Evolutionary conservation across 140 eudicot species (phyloP), one percentile per base, ranked within the genome.

Genomic region (Stevia rebaudiana): DNA sequence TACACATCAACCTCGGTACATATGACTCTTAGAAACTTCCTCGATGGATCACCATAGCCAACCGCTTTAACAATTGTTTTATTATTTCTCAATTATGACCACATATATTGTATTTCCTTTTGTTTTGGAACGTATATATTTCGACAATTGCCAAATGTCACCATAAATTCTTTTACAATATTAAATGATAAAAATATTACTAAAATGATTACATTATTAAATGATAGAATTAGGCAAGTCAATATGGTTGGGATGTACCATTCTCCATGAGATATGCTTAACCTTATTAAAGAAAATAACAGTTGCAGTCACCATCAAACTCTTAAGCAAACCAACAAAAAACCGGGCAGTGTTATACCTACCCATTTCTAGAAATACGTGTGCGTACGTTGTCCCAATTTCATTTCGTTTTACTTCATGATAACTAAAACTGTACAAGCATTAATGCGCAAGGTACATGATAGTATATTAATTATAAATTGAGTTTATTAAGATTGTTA

Each of bases 241-340:
- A 48, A 73, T 64, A 56, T 22, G 76, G 83, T 70, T 76, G 74
- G 49, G 65, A 60, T 62, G 77, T 66, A 71, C 73, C 65, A 54
- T 65, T 73, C 41, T 44, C 61, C 44, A 6, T 59, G 40, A 70
- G 68, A 78, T 67, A 69, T 81, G 87, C 78, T 73, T 70, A 78
- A 24, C 76, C 50, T 55, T 24, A 61, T 28, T 76, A 52, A 76
- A 69, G 57, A 53, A 76, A 70, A 23, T n/a, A 63, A 76, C 13
- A 63, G 58, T 76, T 63, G 76, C 68, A 69, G 51, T 50, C 81
- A 70, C 70, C 64, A 70, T 63, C 72, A 76, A 74, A 63, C 56
- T 55, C 51, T 70, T 63, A 18, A 56, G 55, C 60, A 62, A 76
- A 31, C 53, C 65, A 69, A 69, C 58, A 55, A 59, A 63, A 28